Evolutionary conservation across 2,329 filamentous ascomycete genomes (phyloP), one percentile per base, ranked within the genome.

Genomic region (Cucurbitaria berberidis): DNA sequence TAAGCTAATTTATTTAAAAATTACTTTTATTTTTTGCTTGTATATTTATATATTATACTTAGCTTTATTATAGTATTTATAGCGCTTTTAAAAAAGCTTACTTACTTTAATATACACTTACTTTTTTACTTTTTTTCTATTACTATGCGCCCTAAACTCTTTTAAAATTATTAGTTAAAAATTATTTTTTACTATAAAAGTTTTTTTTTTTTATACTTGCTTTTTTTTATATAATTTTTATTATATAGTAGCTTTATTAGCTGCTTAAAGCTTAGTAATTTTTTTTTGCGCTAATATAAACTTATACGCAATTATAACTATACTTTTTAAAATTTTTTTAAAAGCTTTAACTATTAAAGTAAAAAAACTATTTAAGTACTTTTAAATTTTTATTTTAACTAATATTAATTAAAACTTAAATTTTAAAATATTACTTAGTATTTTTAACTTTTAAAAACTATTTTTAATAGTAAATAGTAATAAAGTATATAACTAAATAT

Each of bases 401-500:
- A 58, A 21, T 3, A 36, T 48, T 41, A 36, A 55, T 58, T 58
- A 34, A 44, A 47, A 48, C 27, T 41, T 35, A 32, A 56, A 21
- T 24, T 61, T 49, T 39, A 39, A 42, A 10, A 39, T 26, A 45
- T 58, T 61, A 34, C 51, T 55, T 51, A 44, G 57, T 35, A 54
- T 58, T 52, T 45, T 45, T 15, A 51, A 27, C 26, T 54, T 43
- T 50, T 45, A 58, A n/a, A 21, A 6, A 40, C 45, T 36, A 7
- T 32, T 43, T 27, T 24, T 18, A 24, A 50, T 21, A 18, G 43
- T 27, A 35, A 44, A 29, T 45, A 47, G 45, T 30, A 49, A 45
- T 39, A 45, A 49, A 21, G 55, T 61, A 50, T 46, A 48, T 18
- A 61, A 49, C 52, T 60, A 63, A 75, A 26, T 26, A 26, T 26